phyloP scores from a whole-genome alignment of 495 filamentous ascomycete species.

The Penicillium egyptiacum region DNA sequence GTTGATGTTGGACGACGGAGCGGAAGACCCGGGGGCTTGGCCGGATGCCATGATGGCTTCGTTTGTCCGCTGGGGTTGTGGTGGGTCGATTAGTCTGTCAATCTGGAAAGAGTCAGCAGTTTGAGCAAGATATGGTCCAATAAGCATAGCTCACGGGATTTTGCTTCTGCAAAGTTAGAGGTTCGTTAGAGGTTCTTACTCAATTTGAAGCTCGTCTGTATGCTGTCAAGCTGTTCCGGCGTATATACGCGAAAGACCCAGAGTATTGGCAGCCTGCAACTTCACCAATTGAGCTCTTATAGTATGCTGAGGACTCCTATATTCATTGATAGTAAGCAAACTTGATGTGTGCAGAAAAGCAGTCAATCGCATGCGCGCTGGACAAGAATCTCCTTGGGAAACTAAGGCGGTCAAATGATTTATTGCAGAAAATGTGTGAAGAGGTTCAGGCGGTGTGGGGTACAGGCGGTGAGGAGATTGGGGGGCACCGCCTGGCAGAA shows the following conservation, averaged over 20 bases:
- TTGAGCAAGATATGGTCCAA: neutral
- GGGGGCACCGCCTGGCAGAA: conserved; percentile 33
- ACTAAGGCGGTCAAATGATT: conserved; percentile 4
- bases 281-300: neutral
- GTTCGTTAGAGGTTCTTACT: neutral
- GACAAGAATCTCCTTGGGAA: conserved; percentile 3
- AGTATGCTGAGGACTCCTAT: neutral
- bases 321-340: neutral
- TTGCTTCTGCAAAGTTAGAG: neutral
- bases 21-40: conserved; percentile 41
- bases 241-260: neutral
- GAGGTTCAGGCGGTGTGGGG: conserved; percentile 25
- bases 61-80: neutral
- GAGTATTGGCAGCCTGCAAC: neutral
- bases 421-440: conserved; percentile 22
- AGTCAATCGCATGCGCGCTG: neutral
- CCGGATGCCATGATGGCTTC: conserved; percentile 36
- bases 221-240: neutral
- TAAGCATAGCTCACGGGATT: neutral
- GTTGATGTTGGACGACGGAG: conserved; percentile 46
- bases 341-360: neutral
- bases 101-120: neutral
- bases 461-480: conserved; percentile 21
- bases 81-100: neutral
- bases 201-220: neutral